A percentile compares a stretch with the other conserved stretches of the same genome.
phyloP scores from a whole-genome alignment of 2,329 filamentous ascomycete genomes.

The Byssochlamys sp. region DNA sequence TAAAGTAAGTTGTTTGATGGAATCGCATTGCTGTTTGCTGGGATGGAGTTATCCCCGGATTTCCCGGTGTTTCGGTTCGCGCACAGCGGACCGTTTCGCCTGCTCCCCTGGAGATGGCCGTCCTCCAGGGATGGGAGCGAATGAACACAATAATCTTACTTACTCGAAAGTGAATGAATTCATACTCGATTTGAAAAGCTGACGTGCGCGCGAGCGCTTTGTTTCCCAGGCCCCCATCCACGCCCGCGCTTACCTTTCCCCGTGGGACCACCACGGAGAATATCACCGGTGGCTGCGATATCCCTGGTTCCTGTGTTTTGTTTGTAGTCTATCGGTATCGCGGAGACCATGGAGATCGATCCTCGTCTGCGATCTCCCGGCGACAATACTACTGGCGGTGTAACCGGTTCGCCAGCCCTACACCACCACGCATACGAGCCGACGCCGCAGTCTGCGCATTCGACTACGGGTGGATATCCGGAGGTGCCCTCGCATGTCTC shows the following conservation, averaged over 20 bases:
- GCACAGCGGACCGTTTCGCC: too few species aligned
- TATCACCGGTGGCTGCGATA: neutral
- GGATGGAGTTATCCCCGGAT: too few species aligned
- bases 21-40: too few species aligned
- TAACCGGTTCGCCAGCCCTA: neutral
- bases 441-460: constrained; percentile 5
- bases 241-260: neutral
- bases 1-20: too few species aligned
- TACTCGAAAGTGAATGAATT: neutral
- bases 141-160: too few species aligned
- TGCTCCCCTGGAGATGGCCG: too few species aligned
- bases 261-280: neutral
- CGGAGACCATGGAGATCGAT: constrained; percentile 24
- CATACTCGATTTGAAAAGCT: neutral
- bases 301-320: neutral
- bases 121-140: too few species aligned
- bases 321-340: neutral
- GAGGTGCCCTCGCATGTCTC: constrained; percentile 18
- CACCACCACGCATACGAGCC: neutral
- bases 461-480: constrained; percentile 13
- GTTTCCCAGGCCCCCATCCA: neutral
- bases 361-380: constrained; percentile 19
- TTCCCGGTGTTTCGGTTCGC: too few species aligned
- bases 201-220: neutral
- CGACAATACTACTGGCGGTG: constrained; percentile 3